Base-by-base conservation (phyloP, 345 rosid species). In the Pistacia atlantica region DNA sequence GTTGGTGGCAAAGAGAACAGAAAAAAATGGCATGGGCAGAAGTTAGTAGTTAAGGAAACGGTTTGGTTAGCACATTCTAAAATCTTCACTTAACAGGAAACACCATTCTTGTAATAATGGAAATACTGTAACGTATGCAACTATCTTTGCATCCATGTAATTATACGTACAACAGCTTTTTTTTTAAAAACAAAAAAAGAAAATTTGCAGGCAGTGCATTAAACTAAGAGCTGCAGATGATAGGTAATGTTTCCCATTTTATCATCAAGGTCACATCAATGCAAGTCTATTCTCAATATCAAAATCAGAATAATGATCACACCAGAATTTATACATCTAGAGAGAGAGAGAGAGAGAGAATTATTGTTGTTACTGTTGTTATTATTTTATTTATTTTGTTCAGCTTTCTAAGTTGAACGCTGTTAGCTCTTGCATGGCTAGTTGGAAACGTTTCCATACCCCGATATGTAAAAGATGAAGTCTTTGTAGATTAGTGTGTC, bases 251-350 rank as follows among this genome's bases (percentile, higher is more conserved):
- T 79, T 76, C 85, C 80, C 49, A 42, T 64, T 69, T 77, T 65
- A 55, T 71, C 78, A 75, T 71, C 69, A 20, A 80, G 55, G 78
- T 83, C 82, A 78, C 84, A 78, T 78, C 82, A 12, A 75, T 65
- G 72, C 75, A 69, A 59, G 71, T 70, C 79, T 51, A 69, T 57
- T 75, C 77, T 72, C 67, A 55, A 52, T 52, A 59, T 69, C 28
- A 37, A 59, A 57, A 14, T 31, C 33, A 17, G 10, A 11, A 52
- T 31, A 33, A 68, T 11, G 11, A 38, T 58, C 49, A 58, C 61
- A 58, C 64, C 46, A 46, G 5, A 52, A 71, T 38, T 17, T 62
- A 28, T 68, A 35, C 8, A 68, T 51, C 13, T 33, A 49, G 42
- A 67, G 57, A 57, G 62, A n/a, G 49, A n/a, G 25, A 22, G 35